Evolutionary conservation across 352 stramenopile genomes (phyloP), one percentile per base, ranked within the genome.

Genomic region (Phytopythium cucurbitacearum): DNA sequence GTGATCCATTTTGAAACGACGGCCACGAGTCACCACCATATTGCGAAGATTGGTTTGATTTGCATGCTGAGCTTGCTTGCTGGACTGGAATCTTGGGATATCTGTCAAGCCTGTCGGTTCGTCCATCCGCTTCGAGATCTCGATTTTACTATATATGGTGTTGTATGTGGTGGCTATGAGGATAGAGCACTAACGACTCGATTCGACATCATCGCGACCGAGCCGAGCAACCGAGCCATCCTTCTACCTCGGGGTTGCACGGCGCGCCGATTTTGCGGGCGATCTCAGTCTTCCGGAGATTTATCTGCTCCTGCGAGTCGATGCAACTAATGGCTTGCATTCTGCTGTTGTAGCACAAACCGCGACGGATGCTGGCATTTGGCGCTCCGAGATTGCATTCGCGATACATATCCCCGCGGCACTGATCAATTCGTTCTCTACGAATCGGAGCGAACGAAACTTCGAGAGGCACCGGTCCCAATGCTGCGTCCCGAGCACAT

Each of bases 301-400:
- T 38, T 12, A 60, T 62, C n/a, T 50, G 46, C 7, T 38, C 16
- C 3, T 51, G 36, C 5, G 59, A 51, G 32, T 43, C 3, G 9
- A 52, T 41, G 33, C 56, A 68, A 13, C 32, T 32, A 4, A 68
- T 15, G 9, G 47, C 51, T 13, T 68, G 57, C 35, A 68, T 52
- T 0, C 43, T 37, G 8, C 28, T 55, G 32, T 53, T 51, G 34
- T 37, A 53, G n/a, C 61, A 65, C n/a, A 69, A 62, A 1, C 53
- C 50, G 28, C 35, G 32, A 8, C 28, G 34, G 5, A n/a, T 32
- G 10, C 32, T 47, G 9, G 13, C 3, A 12, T 51, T 49, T 32
- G 21, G 21, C 21, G 21, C 21, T 28, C 35, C 34, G 5, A 46
- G 8, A 1, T 28, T 2, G 28, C 57, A 70, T n/a, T 66, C 28